Percentiles rank a stretch among this genome's conserved stretches.
These are phyloP conservation scores for Lichenothelia convexa DNA, from an alignment of 495 filamentous ascomycete genomes.

Conservation along the genomic window DNA sequence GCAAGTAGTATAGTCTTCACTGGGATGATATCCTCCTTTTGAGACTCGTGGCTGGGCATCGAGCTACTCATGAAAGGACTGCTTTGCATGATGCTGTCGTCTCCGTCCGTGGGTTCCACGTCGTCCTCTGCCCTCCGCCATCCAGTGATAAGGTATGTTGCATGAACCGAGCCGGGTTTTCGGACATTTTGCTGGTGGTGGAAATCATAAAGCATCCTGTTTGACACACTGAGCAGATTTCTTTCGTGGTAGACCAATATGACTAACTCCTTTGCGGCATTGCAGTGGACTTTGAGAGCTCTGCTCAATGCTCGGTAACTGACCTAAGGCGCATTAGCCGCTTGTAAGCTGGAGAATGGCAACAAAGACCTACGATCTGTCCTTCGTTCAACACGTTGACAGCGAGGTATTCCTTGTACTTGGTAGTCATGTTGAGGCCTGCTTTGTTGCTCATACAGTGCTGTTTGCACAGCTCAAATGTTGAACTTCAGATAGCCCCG, in stretches of 20 bases:
- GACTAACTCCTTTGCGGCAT: constrained; percentile 60
- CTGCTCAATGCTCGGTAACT: constrained; percentile 71
- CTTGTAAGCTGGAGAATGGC: not conserved
- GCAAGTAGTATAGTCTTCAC: constrained; percentile 49
- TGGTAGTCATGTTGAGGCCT: constrained; percentile 7
- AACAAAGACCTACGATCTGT: constrained; percentile 38
- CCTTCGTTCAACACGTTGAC: constrained; percentile 60
- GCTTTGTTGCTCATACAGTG: too few species aligned
- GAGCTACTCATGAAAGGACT: constrained; percentile 42
- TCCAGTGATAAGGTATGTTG: constrained; percentile 75
- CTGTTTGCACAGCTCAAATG: too few species aligned
- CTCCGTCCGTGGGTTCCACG: constrained; percentile 29
- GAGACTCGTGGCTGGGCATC: constrained; percentile 30
- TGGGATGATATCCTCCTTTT: constrained; percentile 17
- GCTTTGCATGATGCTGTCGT: constrained; percentile 59
- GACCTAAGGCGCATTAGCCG: constrained; percentile 35
- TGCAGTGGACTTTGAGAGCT: constrained; percentile 62
- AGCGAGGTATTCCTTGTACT: constrained; percentile 54
- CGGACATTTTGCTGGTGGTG: constrained; percentile 60
- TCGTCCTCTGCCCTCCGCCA: constrained; percentile 21
- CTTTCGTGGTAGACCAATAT: not conserved
- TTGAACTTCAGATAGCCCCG: too few species aligned
- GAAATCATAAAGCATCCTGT: constrained; percentile 83
- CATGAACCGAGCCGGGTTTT: constrained; percentile 55
- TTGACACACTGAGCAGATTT: constrained; percentile 3